A percentile compares a stretch with the other conserved stretches of the same genome.
Evolutionary conservation across 2,329 filamentous ascomycete genomes (phyloP).

Genomic region (Phialemonium atrogriseum): DNA sequence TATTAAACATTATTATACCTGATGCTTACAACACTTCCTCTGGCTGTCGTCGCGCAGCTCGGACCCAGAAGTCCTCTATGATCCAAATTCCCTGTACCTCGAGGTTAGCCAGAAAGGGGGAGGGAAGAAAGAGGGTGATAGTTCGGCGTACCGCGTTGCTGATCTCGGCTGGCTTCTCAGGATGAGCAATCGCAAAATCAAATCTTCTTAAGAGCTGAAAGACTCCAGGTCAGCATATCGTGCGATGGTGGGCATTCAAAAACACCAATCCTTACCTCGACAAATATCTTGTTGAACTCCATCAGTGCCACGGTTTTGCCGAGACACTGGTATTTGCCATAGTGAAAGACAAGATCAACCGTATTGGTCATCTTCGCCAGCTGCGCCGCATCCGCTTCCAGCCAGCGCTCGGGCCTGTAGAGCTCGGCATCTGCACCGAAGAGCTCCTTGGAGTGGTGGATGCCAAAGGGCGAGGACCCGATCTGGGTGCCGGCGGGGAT

Average conservation of each 20-base stretch:
- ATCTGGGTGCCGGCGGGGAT: conserved; percentile 29
- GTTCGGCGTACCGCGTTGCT: conserved; percentile 5
- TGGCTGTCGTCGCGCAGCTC: conserved; percentile 3
- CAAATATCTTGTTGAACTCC: conserved; percentile 31
- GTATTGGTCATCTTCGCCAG: conserved; percentile 22
- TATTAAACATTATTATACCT: no score
- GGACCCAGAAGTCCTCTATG: conserved; percentile 8
- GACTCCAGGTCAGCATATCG: no score
- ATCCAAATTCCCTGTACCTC: conserved; percentile 7
- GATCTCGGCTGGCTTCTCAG: conserved; percentile 4
- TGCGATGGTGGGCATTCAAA: no score
- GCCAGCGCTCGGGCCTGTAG: conserved; percentile 36
- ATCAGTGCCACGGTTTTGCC: conserved; percentile 31
- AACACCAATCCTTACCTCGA: conserved; percentile 24
- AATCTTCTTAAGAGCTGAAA: conserved; percentile 5
- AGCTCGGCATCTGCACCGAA: conserved; percentile 27
- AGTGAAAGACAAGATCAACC: conserved; percentile 29
- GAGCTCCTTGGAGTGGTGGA: conserved; percentile 21
- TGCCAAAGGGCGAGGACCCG: conserved; percentile 24
- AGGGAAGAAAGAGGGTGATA: no score
- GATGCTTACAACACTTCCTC: no score
- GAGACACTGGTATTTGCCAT: conserved; percentile 27
- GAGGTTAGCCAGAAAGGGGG: background rate
- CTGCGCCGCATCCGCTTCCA: conserved; percentile 22
- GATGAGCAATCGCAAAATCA: conserved; percentile 3